These are phyloP conservation scores for Pseudogymnoascus sp. DNA, from an alignment of 2,329 filamentous ascomycete species.

Conservation along the genomic window DNA sequence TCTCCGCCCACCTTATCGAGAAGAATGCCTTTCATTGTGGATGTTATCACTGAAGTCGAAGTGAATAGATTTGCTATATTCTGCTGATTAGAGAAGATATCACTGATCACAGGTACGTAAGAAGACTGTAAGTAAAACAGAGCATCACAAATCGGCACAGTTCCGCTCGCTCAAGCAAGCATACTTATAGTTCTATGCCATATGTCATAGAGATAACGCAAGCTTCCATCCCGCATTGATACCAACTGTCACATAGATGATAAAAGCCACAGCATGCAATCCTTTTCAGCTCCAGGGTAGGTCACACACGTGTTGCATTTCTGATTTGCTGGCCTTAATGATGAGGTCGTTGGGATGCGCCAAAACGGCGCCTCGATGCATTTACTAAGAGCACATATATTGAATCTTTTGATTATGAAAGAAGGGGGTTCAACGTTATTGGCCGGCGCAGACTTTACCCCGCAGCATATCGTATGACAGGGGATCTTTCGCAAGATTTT, in stretches of 20 bases:
- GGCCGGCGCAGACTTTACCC: background rate
- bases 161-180: background rate
- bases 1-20: conserved; percentile 17
- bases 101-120: background rate
- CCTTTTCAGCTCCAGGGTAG: background rate
- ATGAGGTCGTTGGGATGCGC: background rate
- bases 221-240: background rate
- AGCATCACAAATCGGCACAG: background rate
- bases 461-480: background rate
- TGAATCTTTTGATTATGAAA: background rate
- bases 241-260: background rate
- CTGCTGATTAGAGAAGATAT: background rate
- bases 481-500: background rate
- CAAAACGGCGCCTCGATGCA: background rate
- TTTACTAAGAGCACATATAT: background rate
- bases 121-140: background rate
- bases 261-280: background rate
- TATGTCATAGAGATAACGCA: background rate
- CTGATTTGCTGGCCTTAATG: background rate
- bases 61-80: background rate
- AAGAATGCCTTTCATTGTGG: conserved; percentile 24
- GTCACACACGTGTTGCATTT: background rate
- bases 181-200: background rate
- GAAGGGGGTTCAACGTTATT: background rate
- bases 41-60: background rate